These are phyloP conservation scores for Erigeron philadelphicus DNA, from an alignment of 140 eudicot genomes.

Conservation along the genomic window DNA sequence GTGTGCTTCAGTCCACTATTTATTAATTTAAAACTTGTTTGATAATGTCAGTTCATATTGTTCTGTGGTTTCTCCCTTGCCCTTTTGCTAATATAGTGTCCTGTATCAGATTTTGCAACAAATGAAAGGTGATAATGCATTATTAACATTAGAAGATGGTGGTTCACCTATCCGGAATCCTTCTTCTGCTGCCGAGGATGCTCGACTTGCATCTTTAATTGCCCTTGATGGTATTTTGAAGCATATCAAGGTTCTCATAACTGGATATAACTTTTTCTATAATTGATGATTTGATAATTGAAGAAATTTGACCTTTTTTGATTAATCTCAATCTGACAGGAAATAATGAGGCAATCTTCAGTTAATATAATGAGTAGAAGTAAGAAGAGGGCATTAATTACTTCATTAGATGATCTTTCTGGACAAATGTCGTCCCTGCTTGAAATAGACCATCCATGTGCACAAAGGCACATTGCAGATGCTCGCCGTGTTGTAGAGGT, in stretches of 20 bases:
- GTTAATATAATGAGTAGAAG: conserved; percentile 64
- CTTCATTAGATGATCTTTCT: conserved; percentile 73
- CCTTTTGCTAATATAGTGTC: background rate
- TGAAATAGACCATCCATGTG: conserved; percentile 93
- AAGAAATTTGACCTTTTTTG: background rate
- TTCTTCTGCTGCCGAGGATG: conserved; percentile 97
- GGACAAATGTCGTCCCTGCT: conserved; percentile 86
- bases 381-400: conserved; percentile 62
- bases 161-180: conserved; percentile 89
- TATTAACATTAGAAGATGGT: conserved; percentile 67
- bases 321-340: conserved; percentile 42
- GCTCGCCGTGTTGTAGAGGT: conserved; percentile 83
- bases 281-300: background rate
- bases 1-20: background rate
- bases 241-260: conserved; percentile 69
- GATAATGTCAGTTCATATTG: background rate
- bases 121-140: conserved; percentile 72
- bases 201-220: conserved; percentile 86
- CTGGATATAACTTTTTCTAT: conserved; percentile 1
- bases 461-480: conserved; percentile 74
- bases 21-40: background rate
- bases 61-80: background rate
- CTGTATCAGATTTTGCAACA: conserved; percentile 71
- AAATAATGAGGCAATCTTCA: conserved; percentile 63
- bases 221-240: conserved; percentile 87